phyloP scores from a whole-genome alignment of 352 stramenopile species.

The Pilasporangium apinafurcum region DNA sequence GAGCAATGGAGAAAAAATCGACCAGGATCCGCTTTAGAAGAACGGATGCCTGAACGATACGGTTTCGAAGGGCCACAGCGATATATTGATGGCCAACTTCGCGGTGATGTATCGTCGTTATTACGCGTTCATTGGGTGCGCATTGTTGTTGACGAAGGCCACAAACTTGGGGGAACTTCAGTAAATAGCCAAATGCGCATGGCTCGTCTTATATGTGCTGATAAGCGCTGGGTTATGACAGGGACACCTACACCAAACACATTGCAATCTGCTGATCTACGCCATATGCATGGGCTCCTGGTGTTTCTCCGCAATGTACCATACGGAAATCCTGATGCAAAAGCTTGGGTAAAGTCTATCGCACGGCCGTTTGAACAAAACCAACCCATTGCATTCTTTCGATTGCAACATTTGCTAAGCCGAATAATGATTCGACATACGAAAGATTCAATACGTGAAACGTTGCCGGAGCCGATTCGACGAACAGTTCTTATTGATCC shows the following conservation, averaged over 20 bases:
- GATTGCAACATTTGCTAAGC: conserved; percentile 79
- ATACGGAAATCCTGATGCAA: conserved; percentile 75
- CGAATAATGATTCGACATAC: conserved; percentile 94
- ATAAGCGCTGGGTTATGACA: conserved; percentile 96
- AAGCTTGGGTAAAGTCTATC: conserved; percentile 75
- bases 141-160: conserved; percentile 95
- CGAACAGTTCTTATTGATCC: conserved; percentile 52
- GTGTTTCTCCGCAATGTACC: conserved; percentile 87
- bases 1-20: conserved; percentile 60
- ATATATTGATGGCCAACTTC: conserved; percentile 53
- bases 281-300: conserved; percentile 87
- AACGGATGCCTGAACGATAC: conserved; percentile 55
- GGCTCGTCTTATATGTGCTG: conserved; percentile 68
- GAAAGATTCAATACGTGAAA: conserved; percentile 82
- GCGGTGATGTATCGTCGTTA: conserved; percentile 47
- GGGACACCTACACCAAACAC: conserved; percentile 93
- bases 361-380: conserved; percentile 64
- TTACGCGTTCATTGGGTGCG: conserved; percentile 78
- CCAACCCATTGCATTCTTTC: conserved; percentile 46
- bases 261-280: conserved; percentile 77
- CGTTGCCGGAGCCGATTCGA: conserved; percentile 48
- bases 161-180: conserved; percentile 83
- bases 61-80: conserved; percentile 47
- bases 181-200: conserved; percentile 74
- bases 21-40: conserved; percentile 53